A percentile compares a stretch with the other conserved stretches of the same genome.
These are phyloP conservation scores for Naganishia friedmannii DNA, from an alignment of 768 basidiomycete genomes.

Conservation along the genomic window DNA sequence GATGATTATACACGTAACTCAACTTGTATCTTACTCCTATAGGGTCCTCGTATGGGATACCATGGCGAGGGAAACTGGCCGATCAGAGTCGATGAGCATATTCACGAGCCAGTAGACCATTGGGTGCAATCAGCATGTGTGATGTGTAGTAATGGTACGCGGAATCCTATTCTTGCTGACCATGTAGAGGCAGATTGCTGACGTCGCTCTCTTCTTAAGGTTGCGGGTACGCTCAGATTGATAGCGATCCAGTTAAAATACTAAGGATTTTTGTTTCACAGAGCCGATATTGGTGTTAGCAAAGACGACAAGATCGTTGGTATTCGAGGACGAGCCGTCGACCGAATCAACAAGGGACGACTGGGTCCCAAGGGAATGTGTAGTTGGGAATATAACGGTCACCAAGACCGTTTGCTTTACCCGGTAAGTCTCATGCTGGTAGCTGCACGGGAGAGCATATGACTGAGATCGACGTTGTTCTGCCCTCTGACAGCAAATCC, in stretches of 20 bases:
- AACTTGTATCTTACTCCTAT: background rate
- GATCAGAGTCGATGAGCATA: conserved; percentile 28
- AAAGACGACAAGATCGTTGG: conserved; percentile 40
- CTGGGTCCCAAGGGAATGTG: conserved; percentile 39
- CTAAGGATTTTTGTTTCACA: conserved; percentile 26
- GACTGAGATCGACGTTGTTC: background rate
- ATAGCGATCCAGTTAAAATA: conserved; percentile 14
- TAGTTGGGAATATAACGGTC: conserved; percentile 33
- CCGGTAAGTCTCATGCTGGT: conserved; percentile 27
- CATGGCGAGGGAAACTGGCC: conserved; percentile 32
- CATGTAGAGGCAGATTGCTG: background rate
- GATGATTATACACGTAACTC: too few species aligned
- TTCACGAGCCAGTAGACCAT: conserved; percentile 23
- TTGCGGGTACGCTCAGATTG: conserved; percentile 1
- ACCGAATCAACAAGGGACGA: conserved; percentile 39
- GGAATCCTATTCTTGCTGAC: background rate
- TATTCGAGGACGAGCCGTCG: conserved; percentile 30
- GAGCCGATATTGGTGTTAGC: conserved; percentile 34
- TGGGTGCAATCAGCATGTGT: conserved; percentile 32
- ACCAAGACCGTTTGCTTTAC: conserved; percentile 32
- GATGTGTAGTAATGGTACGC: conserved; percentile 26
- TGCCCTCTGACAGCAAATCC: conserved; percentile 32
- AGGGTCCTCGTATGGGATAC: conserved; percentile 26
- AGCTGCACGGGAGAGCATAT: too few species aligned
- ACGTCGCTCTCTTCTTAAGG: background rate